A percentile compares a stretch with the other conserved stretches of the same genome.
These are phyloP conservation scores for Paramecium sexaurelia DNA, from an alignment of 73 alveolate species.

Conservation along the genomic window DNA sequence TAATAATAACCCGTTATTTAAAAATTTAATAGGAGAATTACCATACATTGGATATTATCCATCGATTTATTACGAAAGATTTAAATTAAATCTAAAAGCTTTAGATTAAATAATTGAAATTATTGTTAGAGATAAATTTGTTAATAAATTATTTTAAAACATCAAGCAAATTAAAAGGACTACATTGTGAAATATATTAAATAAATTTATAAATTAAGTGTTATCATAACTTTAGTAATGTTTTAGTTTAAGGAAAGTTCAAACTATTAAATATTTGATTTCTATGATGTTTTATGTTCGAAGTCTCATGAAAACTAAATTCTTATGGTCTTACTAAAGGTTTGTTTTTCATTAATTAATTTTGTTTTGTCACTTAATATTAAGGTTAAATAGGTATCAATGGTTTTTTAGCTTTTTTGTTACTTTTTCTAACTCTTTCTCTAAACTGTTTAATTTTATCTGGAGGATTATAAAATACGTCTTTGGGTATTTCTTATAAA, in stretches of 20 bases:
- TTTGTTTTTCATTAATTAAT: background rate
- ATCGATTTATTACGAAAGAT: background rate
- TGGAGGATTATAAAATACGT: slow-evolving; percentile 3
- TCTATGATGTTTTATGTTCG: background rate
- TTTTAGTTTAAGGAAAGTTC: background rate
- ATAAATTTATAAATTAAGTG: background rate
- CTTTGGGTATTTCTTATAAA: background rate
- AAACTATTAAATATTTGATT: background rate
- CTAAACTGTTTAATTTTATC: background rate
- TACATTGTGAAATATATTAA: background rate
- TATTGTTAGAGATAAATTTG: background rate
- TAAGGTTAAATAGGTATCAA: slow-evolving; percentile 8
- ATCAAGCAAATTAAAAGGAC: background rate
- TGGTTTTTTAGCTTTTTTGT: background rate
- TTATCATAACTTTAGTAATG: background rate
- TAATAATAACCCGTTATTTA: background rate
- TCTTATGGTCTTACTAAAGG: background rate
- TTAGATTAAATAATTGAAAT: background rate
- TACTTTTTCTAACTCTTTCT: slow-evolving; percentile 29
- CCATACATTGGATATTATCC: background rate
- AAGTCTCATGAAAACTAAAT: background rate
- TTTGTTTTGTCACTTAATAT: background rate
- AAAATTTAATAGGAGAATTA: background rate
- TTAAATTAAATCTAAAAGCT: background rate
- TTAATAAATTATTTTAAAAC: background rate